Percentiles rank a stretch among this genome's conserved stretches.
Conservation (phyloP, 2,329 filamentous ascomycete species). For the Hyphodiscus sp. region DNA sequence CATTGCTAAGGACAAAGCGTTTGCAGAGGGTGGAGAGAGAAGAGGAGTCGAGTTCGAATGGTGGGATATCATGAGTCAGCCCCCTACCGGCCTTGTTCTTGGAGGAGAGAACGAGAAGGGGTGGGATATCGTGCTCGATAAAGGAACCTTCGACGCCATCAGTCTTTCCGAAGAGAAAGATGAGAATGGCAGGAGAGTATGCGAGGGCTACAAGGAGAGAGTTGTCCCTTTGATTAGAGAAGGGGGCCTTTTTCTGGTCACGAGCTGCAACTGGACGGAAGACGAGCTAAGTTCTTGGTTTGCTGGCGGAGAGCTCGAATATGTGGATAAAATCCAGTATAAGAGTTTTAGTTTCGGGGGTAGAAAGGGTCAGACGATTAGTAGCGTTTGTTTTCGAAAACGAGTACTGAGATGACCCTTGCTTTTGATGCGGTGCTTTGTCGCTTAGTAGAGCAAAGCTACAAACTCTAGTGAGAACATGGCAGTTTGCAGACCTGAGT, state of each 20-base stretch:
- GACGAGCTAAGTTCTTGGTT: constrained; percentile 80
- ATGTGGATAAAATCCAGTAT: constrained; percentile 69
- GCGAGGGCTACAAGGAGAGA: constrained; percentile 67
- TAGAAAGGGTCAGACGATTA: constrained; percentile 80
- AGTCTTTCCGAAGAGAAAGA: constrained; percentile 59
- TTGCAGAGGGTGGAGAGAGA: constrained; percentile 23
- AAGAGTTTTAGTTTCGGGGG: constrained; percentile 86
- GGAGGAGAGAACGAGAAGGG: constrained; percentile 34
- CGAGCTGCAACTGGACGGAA: constrained; percentile 98
- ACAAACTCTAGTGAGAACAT: neutral
- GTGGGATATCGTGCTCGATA: constrained; percentile 93
- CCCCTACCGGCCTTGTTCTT: constrained; percentile 28
- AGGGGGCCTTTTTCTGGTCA: constrained; percentile 74
- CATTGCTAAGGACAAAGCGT: constrained; percentile 42
- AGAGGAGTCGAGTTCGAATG: constrained; percentile 39
- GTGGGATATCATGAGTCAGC: constrained; percentile 43
- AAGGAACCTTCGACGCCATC: constrained; percentile 96
- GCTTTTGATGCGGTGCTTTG: neutral
- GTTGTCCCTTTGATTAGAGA: constrained; percentile 62
- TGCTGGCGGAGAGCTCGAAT: constrained; percentile 38
- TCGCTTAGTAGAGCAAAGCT: neutral
- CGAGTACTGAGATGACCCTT: constrained; percentile 4
- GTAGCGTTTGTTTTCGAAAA: constrained; percentile 73
- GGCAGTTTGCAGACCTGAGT: too few relatives aligned
- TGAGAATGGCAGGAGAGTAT: constrained; percentile 51